A percentile compares a stretch with the other conserved stretches of the same genome.
Evolutionary conservation across 2,329 filamentous ascomycete species (phyloP).

Genomic region (Diaporthe australafricana): DNA sequence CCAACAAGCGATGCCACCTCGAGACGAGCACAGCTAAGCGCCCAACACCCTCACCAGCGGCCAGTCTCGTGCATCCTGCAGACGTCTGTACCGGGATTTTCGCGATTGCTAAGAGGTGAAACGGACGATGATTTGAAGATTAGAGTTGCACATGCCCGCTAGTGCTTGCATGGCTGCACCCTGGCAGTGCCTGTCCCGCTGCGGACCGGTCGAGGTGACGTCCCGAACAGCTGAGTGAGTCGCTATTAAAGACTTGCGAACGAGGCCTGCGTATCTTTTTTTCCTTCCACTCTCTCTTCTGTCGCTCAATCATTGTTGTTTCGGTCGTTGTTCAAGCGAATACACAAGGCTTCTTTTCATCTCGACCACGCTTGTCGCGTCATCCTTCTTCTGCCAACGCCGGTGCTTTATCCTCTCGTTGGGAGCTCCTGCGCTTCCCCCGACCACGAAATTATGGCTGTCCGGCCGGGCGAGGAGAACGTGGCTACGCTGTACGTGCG

Average conservation of each 20-base stretch:
- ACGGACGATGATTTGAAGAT: conserved; percentile 29
- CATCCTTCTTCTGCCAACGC: neutral
- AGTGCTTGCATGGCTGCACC: conserved; percentile 29
- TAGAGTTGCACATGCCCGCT: conserved; percentile 27
- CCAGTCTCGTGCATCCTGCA: conserved; percentile 30
- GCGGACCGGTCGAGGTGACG: conserved; percentile 25
- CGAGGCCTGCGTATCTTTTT: neutral
- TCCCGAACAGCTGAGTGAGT: conserved; percentile 14
- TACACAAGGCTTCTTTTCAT: neutral
- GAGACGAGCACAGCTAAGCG: conserved; percentile 35
- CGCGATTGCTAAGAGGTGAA: conserved; percentile 15
- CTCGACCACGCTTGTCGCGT: conserved; percentile 1
- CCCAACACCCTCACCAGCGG: conserved; percentile 27
- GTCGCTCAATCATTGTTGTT: neutral
- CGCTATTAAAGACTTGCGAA: conserved; percentile 16
- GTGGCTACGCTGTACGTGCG: conserved; percentile 59
- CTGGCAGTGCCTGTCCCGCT: conserved; percentile 6
- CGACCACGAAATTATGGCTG: conserved; percentile 50
- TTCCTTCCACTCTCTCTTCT: neutral
- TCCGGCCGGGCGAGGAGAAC: conserved; percentile 58
- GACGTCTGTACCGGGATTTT: conserved; percentile 22
- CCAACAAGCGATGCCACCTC: conserved; percentile 26
- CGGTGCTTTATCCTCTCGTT: neutral
- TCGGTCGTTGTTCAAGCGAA: neutral
- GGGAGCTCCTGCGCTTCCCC: neutral